Base-by-base conservation (phyloP, 179 eudicot genomes). In the Corrigiola litoralis region DNA sequence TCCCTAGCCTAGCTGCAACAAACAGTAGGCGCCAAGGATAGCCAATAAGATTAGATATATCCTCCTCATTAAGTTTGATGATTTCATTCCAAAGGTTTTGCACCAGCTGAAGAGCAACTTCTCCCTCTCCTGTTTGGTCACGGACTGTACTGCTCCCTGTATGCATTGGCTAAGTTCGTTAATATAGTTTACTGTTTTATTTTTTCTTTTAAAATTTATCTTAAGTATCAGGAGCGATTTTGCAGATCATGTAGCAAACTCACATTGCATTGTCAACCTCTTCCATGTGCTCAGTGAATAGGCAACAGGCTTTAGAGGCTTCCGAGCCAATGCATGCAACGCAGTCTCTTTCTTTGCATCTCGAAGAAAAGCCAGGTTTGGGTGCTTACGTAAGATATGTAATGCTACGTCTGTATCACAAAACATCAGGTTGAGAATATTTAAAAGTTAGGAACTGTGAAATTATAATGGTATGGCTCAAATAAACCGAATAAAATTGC, bases 321-420 rank as follows among this genome's bases (percentile, higher is more conserved):
- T 72, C 18, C 71, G 67, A 23, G 76, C 76, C 38, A 72, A 72
- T 50, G 71, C 76, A 66, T 72, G 76, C 62, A 72, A 44, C 33
- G 76, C 67, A 5, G 76, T 72, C 62, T 72, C 76, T 7, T 61
- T 53, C 59, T 50, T 71, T 48, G 65, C 21, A 48, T 52, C 75
- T 14, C 69, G 29, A 2, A 47, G 23, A 1, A 60, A 18, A 53
- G 76, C 71, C 58, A 72, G n/a, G 13, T 31, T 23, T 21, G 4
- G 16, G 2, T 66, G 49, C 5, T 25, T 7, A 5, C 25, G 52
- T 28, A 72, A 55, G 36, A 72, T 65, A 50, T 51, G 53, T 31
- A 58, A 18, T 14, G 76, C 76, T 21, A 45, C 71, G 5, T 72
- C 76, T 72, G 61, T 45, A 24, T 23, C 4, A 25, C 17, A 32